Conservation (phyloP, 805 yeast genomes). For the Yamadazyma olivae region DNA sequence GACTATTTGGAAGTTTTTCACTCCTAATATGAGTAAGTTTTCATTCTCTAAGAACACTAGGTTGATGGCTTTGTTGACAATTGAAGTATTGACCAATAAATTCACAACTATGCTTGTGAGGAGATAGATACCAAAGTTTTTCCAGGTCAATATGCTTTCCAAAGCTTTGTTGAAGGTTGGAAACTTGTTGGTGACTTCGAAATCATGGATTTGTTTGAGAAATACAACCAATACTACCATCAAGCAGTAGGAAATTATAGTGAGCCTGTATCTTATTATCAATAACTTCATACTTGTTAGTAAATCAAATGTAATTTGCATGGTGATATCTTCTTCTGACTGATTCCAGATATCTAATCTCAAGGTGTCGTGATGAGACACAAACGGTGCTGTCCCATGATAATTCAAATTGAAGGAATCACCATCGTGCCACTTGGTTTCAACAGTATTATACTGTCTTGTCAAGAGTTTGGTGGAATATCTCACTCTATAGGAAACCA, state of each 20-base stretch:
- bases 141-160: constrained; percentile 10
- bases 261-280: constrained; percentile 73
- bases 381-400: constrained; percentile 71
- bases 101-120: constrained; percentile 35
- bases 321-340: constrained; percentile 16
- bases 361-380: constrained; percentile 46
- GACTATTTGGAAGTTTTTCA: constrained; percentile 5
- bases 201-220: constrained; percentile 52
- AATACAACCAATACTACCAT: constrained; percentile 52
- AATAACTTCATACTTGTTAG: constrained; percentile 62
- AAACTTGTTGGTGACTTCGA: constrained; percentile 26
- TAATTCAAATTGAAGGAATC: constrained; percentile 35
- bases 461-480: not conserved
- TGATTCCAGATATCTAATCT: constrained; percentile 50
- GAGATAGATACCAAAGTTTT: constrained; percentile 18
- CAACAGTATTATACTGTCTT: constrained; percentile 70
- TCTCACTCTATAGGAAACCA: constrained; percentile 6
- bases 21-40: constrained; percentile 4
- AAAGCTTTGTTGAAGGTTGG: constrained; percentile 40
- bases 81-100: not conserved
- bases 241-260: constrained; percentile 67
- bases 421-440: constrained; percentile 68
- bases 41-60: constrained; percentile 5
- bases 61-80: constrained; percentile 4
- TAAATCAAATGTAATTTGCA: constrained; percentile 43